phyloP scores from a whole-genome alignment of 257 asterid genomes.

The Ilex asprella region DNA sequence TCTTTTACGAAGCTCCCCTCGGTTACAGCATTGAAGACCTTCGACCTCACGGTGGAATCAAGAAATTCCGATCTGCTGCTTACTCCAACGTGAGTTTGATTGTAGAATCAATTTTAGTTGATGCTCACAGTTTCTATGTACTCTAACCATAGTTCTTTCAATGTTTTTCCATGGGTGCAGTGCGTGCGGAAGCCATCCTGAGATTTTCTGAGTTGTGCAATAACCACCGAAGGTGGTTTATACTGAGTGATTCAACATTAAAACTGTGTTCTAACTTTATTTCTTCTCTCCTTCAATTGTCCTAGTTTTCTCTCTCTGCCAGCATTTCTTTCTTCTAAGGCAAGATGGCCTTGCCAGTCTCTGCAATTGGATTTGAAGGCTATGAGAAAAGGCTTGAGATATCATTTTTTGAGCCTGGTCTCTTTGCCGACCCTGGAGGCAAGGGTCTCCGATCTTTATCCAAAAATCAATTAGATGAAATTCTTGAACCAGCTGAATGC shows the following conservation, averaged over 20 bases:
- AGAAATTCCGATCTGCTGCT: constrained; percentile 96
- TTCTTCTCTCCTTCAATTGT: constrained; percentile 26
- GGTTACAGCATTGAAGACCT: constrained; percentile 92
- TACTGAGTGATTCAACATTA: constrained; percentile 20
- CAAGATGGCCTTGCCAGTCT: constrained; percentile 48
- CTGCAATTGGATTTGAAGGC: constrained; percentile 85
- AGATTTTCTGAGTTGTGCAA: constrained; percentile 19
- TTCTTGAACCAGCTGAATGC: constrained; percentile 70
- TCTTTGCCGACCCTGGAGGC: constrained; percentile 42
- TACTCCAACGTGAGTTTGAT: constrained; percentile 73
- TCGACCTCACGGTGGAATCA: constrained; percentile 86
- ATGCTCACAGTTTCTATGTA: background rate
- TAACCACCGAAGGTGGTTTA: constrained; percentile 26
- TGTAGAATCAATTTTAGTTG: background rate
- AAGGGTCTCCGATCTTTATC: constrained; percentile 57
- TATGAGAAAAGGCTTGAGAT: constrained; percentile 83
- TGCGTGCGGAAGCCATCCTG: constrained; percentile 89
- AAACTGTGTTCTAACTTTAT: constrained; percentile 9
- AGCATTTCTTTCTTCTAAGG: constrained; percentile 7
- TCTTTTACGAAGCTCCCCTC: constrained; percentile 79
- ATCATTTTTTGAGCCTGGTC: constrained; percentile 41
- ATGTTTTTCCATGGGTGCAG: constrained; percentile 30
- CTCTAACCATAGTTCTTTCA: background rate
- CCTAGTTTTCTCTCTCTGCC: constrained; percentile 24
- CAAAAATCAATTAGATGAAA: constrained; percentile 55